phyloP scores from a whole-genome alignment of 352 stramenopile species.

The Sclerospora graminicola region DNA sequence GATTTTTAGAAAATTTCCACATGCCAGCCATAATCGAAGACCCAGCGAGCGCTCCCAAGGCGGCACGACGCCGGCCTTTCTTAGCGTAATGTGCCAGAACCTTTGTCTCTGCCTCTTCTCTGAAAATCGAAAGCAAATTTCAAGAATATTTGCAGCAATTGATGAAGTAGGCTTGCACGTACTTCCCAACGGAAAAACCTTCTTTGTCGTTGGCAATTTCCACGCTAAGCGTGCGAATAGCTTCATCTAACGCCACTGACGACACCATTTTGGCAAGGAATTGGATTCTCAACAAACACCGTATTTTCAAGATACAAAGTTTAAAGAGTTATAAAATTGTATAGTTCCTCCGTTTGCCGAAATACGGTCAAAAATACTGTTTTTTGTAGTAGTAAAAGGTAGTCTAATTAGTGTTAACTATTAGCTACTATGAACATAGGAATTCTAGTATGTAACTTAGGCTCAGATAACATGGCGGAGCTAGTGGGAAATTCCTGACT shows the following conservation, averaged over 20 bases:
- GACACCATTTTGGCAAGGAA: slow-evolving; percentile 12
- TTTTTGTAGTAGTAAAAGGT: no score
- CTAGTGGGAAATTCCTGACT: no score
- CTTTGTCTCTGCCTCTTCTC: slow-evolving; percentile 50
- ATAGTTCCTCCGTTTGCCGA: no score
- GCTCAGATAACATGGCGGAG: no score
- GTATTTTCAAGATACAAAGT: no score
- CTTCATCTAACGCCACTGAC: slow-evolving; percentile 35
- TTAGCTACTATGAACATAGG: no score
- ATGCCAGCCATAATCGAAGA: slow-evolving; percentile 21
- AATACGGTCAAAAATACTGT: no score
- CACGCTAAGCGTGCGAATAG: slow-evolving; percentile 49
- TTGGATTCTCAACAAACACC: no score
- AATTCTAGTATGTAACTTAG: no score
- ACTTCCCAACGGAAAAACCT: slow-evolving; percentile 44
- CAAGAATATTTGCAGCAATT: not conserved
- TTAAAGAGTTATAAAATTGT: no score
- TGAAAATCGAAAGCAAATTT: not conserved
- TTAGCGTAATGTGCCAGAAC: slow-evolving; percentile 40
- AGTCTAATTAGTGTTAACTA: no score
- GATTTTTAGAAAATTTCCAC: slow-evolving; percentile 37
- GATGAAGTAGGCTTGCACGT: slow-evolving; percentile 7
- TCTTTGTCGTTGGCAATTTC: slow-evolving; percentile 46
- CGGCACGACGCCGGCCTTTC: slow-evolving; percentile 35
- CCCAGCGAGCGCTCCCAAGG: slow-evolving; percentile 29